A percentile compares a stretch with the other conserved stretches of the same genome.
These are phyloP conservation scores for Rhodomyrtus tomentosa DNA, from an alignment of 345 rosid genomes.

Conservation along the genomic window DNA sequence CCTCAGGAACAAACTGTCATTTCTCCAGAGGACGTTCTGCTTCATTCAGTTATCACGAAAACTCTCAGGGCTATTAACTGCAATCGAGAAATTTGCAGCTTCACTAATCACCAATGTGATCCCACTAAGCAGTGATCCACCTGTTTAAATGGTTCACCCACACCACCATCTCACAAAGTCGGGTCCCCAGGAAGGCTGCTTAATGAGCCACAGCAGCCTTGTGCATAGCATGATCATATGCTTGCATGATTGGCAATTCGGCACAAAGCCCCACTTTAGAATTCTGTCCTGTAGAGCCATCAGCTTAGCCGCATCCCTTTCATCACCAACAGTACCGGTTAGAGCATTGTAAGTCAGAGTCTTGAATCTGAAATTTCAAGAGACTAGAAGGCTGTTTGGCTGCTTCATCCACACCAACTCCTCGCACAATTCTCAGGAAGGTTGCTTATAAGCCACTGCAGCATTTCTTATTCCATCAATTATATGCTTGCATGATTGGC, in stretches of 20 bases:
- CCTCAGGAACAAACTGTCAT: not conserved
- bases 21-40: not conserved
- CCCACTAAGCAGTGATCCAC: not conserved
- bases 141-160: not conserved
- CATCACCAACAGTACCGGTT: conserved; percentile 22
- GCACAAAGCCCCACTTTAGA: conserved; percentile 57
- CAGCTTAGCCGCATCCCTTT: conserved; percentile 27
- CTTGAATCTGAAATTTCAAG: conserved; percentile 39
- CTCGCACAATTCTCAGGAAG: not conserved
- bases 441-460: not conserved
- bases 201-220: conserved; percentile 3
- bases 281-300: conserved; percentile 52
- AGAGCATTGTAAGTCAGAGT: conserved; percentile 44
- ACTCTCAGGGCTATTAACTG: not conserved
- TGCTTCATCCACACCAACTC: not conserved
- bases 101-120: not conserved
- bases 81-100: not conserved
- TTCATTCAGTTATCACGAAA: not conserved
- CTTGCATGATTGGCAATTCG: conserved; percentile 43
- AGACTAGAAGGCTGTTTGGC: not conserved
- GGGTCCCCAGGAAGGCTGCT: not conserved
- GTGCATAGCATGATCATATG: conserved; percentile 34
- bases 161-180: not conserved
- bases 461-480: conserved; percentile 30
- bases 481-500: conserved; percentile 38